Conservation (phyloP, 2,329 filamentous ascomycete genomes). For the Cytospora piceae region DNA sequence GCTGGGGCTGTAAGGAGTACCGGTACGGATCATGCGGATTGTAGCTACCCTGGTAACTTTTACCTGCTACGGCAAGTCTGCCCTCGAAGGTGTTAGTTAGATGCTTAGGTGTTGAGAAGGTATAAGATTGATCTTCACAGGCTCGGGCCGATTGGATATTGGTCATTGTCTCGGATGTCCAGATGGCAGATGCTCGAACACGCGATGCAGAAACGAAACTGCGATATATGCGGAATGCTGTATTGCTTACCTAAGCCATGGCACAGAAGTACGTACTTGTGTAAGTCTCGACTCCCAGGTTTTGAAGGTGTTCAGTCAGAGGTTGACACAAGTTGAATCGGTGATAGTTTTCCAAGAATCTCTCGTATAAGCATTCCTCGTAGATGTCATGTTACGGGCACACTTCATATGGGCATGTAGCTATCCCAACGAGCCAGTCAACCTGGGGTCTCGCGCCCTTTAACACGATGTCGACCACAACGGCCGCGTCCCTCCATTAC, state of each 20-base stretch:
- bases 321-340: not conserved
- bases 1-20: not conserved
- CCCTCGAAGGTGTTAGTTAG: no score
- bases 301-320: not conserved
- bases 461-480: slow-evolving; percentile 15
- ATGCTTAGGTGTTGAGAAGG: no score
- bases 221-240: no score
- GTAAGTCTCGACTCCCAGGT: not conserved
- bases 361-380: not conserved
- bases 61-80: no score
- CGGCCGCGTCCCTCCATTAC: not conserved
- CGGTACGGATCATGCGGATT: not conserved
- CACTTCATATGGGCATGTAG: slow-evolving; percentile 12
- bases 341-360: not conserved
- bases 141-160: no score
- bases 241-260: no score
- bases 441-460: slow-evolving; percentile 4
- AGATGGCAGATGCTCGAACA: no score
- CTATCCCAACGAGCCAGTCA: not conserved
- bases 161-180: no score
- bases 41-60: not conserved
- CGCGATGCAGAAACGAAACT: no score
- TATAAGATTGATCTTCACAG: not conserved
- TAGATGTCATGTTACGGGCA: not conserved
- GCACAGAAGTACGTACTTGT: not conserved